Conservation (phyloP, 352 stramenopile species). For the Peronospora belbahrii region DNA sequence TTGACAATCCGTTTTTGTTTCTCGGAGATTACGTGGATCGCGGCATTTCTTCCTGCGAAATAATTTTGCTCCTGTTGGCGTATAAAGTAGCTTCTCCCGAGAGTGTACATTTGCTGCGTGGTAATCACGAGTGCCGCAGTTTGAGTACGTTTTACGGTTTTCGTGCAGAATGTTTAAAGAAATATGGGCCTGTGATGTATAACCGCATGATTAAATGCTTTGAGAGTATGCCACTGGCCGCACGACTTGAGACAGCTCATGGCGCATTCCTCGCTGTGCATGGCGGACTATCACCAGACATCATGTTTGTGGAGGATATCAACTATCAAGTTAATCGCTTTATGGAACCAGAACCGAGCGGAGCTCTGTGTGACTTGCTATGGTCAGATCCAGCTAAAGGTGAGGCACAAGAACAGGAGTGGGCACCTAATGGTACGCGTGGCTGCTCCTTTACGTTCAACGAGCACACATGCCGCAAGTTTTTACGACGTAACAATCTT, state of each 20-base stretch:
- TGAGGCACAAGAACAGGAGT: slow-evolving; percentile 34
- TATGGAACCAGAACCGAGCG: slow-evolving; percentile 68
- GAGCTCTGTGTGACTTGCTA: slow-evolving; percentile 97
- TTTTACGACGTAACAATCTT: slow-evolving; percentile 57
- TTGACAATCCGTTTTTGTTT: slow-evolving; percentile 95
- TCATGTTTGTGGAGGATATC: slow-evolving; percentile 64
- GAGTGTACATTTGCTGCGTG: slow-evolving; percentile 97
- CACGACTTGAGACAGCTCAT: slow-evolving; percentile 48
- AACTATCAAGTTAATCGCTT: slow-evolving; percentile 68
- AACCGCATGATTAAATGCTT: slow-evolving; percentile 82
- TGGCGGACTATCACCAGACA: slow-evolving; percentile 66
- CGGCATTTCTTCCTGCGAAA: slow-evolving; percentile 95
- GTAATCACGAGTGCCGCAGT: slow-evolving; percentile 98
- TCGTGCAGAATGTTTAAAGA: slow-evolving; percentile 93
- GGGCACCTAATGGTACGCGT: slow-evolving; percentile 54
- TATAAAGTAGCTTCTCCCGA: slow-evolving; percentile 98
- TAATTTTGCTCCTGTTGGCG: slow-evolving; percentile 93
- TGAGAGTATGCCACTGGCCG: slow-evolving; percentile 69
- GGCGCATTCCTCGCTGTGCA: slow-evolving; percentile 66
- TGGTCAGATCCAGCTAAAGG: slow-evolving; percentile 98
- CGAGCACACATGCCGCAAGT: slow-evolving; percentile 50
- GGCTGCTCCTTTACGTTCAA: slow-evolving; percentile 83
- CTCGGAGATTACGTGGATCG: slow-evolving; percentile 90
- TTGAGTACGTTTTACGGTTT: slow-evolving; percentile 99
- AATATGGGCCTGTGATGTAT: slow-evolving; percentile 73